These are phyloP conservation scores for Sugiyamaella valdiviana DNA, from an alignment of 805 yeast genomes.

Conservation along the genomic window DNA sequence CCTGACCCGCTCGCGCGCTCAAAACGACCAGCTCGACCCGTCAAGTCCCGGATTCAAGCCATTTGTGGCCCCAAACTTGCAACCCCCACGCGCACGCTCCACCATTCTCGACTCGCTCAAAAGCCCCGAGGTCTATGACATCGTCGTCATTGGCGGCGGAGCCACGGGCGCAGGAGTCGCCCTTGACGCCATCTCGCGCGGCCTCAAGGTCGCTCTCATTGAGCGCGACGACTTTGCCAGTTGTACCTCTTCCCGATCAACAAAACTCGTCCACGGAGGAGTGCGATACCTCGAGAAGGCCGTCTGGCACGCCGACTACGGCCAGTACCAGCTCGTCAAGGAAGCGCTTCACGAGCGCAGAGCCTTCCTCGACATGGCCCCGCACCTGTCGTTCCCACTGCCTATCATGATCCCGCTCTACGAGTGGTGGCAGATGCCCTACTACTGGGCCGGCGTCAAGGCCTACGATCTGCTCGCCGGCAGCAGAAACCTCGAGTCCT, in stretches of 20 bases:
- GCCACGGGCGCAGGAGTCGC: constrained; percentile 95
- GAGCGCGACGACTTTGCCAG: constrained; percentile 88
- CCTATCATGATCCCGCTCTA: constrained; percentile 97
- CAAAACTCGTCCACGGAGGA: constrained; percentile 97
- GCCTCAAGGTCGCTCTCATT: constrained; percentile 77
- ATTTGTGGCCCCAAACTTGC: constrained; percentile 6
- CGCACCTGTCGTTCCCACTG: constrained; percentile 76
- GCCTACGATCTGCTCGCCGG: constrained; percentile 93
- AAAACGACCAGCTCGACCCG: background rate
- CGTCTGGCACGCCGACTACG: constrained; percentile 83
- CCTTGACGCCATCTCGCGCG: constrained; percentile 84
- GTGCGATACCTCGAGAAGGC: constrained; percentile 94
- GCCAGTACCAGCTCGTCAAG: constrained; percentile 79
- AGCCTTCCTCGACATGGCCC: constrained; percentile 82
- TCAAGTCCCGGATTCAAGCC: constrained; percentile 6
- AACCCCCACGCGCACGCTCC: constrained; percentile 26
- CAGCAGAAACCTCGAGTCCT: constrained; percentile 68
- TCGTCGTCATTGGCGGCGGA: constrained; percentile 92
- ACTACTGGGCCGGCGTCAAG: constrained; percentile 85
- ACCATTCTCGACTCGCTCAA: constrained; percentile 24
- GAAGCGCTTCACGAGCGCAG: constrained; percentile 86
- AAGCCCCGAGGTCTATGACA: constrained; percentile 52
- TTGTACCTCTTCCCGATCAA: constrained; percentile 89
- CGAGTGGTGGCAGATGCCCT: constrained; percentile 93
- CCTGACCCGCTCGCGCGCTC: background rate